Evolutionary conservation across 768 basidiomycete genomes (phyloP).

Genomic region (Tephrocybe sp.): DNA sequence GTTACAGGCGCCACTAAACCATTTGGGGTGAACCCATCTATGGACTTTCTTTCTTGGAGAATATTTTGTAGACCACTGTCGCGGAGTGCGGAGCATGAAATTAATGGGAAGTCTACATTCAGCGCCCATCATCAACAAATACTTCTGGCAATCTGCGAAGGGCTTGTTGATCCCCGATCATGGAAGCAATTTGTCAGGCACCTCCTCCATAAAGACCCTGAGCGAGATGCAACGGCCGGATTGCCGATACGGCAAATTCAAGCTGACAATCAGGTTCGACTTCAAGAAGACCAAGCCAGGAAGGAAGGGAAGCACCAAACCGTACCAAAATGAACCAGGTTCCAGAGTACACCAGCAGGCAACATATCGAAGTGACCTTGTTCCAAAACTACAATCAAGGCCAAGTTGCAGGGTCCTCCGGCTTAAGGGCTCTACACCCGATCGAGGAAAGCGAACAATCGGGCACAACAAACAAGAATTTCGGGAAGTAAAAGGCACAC

Average conservation of each 20-base stretch:
- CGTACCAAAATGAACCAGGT: constrained; percentile 12
- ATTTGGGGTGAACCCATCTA: constrained; percentile 27
- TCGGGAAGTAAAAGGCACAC: constrained; percentile 31
- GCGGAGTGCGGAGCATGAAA: constrained; percentile 22
- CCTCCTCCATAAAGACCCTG: constrained; percentile 19
- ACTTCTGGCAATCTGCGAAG: constrained; percentile 33
- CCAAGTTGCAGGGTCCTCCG: constrained; percentile 36
- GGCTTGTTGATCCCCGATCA: constrained; percentile 65
- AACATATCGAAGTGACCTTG: constrained; percentile 8
- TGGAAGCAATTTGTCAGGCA: constrained; percentile 39
- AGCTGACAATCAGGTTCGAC: constrained; percentile 7
- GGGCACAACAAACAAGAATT: constrained; percentile 39
- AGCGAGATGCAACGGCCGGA: constrained; percentile 32
- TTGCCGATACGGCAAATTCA: constrained; percentile 20
- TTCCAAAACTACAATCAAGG: constrained; percentile 18
- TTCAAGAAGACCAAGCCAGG: constrained; percentile 10
- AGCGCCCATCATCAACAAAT: constrained; percentile 15
- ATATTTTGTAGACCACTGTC: no score
- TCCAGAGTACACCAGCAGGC: constrained; percentile 3
- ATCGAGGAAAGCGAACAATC: constrained; percentile 52
- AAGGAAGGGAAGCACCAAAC: constrained; percentile 24
- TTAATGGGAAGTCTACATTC: background rate
- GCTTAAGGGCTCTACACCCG: constrained; percentile 37
- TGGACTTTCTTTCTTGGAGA: no score
- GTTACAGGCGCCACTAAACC: constrained; percentile 34